Evolutionary conservation across 495 filamentous ascomycete species (phyloP).

Genomic region (Aeminium ludgeri): DNA sequence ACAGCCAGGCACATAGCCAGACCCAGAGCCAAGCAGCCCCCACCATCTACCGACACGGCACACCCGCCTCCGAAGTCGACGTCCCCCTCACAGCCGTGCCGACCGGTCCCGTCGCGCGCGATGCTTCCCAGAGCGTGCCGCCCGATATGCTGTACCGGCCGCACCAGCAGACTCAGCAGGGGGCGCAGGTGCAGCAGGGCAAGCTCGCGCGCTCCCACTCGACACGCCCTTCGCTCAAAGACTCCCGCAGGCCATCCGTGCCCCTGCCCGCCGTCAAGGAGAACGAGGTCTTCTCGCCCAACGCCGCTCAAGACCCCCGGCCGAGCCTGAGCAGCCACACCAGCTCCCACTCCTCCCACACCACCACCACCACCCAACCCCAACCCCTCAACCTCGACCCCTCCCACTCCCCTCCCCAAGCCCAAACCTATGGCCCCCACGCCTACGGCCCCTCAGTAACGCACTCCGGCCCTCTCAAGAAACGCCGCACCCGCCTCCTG

Average conservation of each 20-base stretch:
- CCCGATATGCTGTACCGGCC: slow-evolving; percentile 70
- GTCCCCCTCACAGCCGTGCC: slow-evolving; percentile 65
- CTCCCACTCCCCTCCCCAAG: slow-evolving; percentile 2
- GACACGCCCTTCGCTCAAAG: slow-evolving; percentile 29
- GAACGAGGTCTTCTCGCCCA: slow-evolving; percentile 27
- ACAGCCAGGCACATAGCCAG: slow-evolving; percentile 19
- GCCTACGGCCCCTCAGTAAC: slow-evolving; percentile 31
- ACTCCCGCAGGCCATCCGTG: slow-evolving; percentile 38
- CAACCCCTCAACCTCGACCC: background rate
- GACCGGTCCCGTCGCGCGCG: slow-evolving; percentile 49
- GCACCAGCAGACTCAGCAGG: no score
- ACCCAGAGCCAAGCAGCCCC: slow-evolving; percentile 13
- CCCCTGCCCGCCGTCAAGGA: slow-evolving; percentile 40
- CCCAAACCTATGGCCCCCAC: slow-evolving; percentile 8
- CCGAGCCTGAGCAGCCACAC: background rate
- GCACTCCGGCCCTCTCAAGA: slow-evolving; percentile 81
- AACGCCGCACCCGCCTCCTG: slow-evolving; percentile 75
- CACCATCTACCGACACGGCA: slow-evolving; percentile 58
- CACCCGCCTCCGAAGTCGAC: slow-evolving; percentile 79
- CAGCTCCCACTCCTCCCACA: slow-evolving; percentile 10
- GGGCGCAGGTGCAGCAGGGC: no score
- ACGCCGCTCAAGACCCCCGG: background rate
- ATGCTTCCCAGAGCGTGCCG: slow-evolving; percentile 73
- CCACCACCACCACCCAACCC: background rate
- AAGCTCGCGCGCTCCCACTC: slow-evolving; percentile 25